phyloP scores from a whole-genome alignment of 768 basidiomycete species.

The Leccinum subgranulosum region DNA sequence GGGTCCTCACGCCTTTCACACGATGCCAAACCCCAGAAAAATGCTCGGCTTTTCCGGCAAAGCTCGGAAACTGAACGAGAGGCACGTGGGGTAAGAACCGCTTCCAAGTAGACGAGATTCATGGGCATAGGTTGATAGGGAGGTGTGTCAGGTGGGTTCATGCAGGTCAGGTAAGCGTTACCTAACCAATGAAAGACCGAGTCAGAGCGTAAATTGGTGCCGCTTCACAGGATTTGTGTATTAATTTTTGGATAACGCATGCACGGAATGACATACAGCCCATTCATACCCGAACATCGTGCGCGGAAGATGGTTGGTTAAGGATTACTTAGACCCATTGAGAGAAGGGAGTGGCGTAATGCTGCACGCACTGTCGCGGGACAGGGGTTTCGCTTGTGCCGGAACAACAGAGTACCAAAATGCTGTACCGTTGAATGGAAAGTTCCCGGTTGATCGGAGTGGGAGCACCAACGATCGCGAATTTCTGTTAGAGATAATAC shows the following conservation, averaged over 20 bases:
- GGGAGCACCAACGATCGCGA: slow-evolving; percentile 8
- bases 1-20: slow-evolving; percentile 17
- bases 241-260: slow-evolving; percentile 19
- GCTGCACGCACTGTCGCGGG: slow-evolving; percentile 2
- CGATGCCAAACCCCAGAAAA: slow-evolving; percentile 19
- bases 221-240: slow-evolving; percentile 14
- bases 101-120: neutral
- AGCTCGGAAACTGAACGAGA: slow-evolving; percentile 7
- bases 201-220: slow-evolving; percentile 1
- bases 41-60: slow-evolving; percentile 9
- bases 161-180: slow-evolving; percentile 12
- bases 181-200: slow-evolving; percentile 1
- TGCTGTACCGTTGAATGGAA: slow-evolving; percentile 2
- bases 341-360: slow-evolving; percentile 7
- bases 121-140: neutral
- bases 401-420: neutral
- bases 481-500: neutral
- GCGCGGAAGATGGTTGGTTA: neutral
- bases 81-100: slow-evolving; percentile 9
- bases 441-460: slow-evolving; percentile 12
- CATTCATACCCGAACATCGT: slow-evolving; percentile 27
- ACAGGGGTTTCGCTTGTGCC: neutral
- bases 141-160: slow-evolving; percentile 8
- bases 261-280: slow-evolving; percentile 2
- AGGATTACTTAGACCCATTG: neutral